Evolutionary conservation across 345 rosid genomes (phyloP).

Genomic region (Citrus reticulata): DNA sequence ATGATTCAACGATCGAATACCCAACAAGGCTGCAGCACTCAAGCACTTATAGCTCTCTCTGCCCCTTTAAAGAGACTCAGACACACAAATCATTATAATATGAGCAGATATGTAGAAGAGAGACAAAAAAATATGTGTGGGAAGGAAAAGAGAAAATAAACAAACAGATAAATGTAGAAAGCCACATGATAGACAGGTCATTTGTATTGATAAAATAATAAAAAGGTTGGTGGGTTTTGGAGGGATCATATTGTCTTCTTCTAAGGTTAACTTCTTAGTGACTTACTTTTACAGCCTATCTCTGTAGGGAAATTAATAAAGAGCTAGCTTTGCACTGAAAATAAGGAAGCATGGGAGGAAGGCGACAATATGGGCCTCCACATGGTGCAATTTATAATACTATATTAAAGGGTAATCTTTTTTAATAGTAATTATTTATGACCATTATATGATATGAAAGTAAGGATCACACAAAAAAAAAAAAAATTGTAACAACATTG

Average conservation of each 20-base stretch:
- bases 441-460: not conserved
- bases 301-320: not conserved
- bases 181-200: constrained; percentile 64
- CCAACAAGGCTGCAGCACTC: constrained; percentile 26
- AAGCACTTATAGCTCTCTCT: constrained; percentile 1
- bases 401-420: not conserved
- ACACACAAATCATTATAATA: constrained; percentile 4
- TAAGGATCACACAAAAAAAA: not conserved
- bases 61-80: not conserved
- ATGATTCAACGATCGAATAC: constrained; percentile 35
- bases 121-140: constrained; percentile 7
- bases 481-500: constrained; percentile 3
- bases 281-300: constrained; percentile 29
- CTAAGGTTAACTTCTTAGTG: constrained; percentile 1
- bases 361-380: constrained; percentile 33
- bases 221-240: constrained; percentile 44
- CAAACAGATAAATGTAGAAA: constrained; percentile 12
- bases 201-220: constrained; percentile 25
- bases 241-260: constrained; percentile 52
- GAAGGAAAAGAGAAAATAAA: constrained; percentile 10
- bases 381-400: not conserved
- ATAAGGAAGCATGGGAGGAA: constrained; percentile 21
- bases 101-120: constrained; percentile 3
- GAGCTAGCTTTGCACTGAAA: constrained; percentile 36
- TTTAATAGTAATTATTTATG: not conserved